A percentile compares a stretch with the other conserved stretches of the same genome.
Conservation (phyloP, 2,329 filamentous ascomycete species). For the Paecilomyces niveus region DNA sequence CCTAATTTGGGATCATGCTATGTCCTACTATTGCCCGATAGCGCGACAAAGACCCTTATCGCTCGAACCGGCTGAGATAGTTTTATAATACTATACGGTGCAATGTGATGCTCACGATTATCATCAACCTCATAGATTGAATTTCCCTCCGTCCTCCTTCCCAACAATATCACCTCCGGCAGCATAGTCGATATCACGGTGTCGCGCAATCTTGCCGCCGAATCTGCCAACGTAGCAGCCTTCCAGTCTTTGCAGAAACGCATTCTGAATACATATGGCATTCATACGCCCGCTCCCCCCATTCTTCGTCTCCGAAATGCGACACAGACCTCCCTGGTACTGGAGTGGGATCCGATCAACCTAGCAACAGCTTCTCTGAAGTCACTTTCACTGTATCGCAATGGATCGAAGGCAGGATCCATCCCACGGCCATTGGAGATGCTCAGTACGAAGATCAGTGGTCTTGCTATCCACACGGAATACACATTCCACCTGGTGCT, state of each 20-base stretch:
- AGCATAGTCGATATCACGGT: constrained; percentile 98
- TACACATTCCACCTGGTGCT: constrained; percentile 92
- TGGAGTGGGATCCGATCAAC: constrained; percentile 95
- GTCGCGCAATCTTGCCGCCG: constrained; percentile 73
- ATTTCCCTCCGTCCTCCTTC: constrained; percentile 94
- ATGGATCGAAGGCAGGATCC: constrained; percentile 91
- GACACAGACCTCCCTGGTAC: constrained; percentile 94
- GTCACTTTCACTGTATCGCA: constrained; percentile 84
- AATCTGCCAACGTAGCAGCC: constrained; percentile 63
- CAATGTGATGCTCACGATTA: constrained; percentile 1
- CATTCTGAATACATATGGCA: constrained; percentile 81
- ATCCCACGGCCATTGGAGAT: constrained; percentile 83
- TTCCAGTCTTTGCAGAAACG: constrained; percentile 83
- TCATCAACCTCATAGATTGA: constrained; percentile 63
- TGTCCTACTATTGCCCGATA: background rate
- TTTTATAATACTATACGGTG: background rate
- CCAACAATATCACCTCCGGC: constrained; percentile 88
- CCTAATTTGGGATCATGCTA: background rate
- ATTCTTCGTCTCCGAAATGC: constrained; percentile 88
- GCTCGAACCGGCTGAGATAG: background rate
- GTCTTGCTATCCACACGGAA: constrained; percentile 90
- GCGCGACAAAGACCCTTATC: background rate
- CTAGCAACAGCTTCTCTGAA: constrained; percentile 88
- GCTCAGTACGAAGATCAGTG: constrained; percentile 93
- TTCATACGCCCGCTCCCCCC: constrained; percentile 67